Base-by-base conservation (phyloP, 306 rosid genomes). In the Cicer pinnatifidum region DNA sequence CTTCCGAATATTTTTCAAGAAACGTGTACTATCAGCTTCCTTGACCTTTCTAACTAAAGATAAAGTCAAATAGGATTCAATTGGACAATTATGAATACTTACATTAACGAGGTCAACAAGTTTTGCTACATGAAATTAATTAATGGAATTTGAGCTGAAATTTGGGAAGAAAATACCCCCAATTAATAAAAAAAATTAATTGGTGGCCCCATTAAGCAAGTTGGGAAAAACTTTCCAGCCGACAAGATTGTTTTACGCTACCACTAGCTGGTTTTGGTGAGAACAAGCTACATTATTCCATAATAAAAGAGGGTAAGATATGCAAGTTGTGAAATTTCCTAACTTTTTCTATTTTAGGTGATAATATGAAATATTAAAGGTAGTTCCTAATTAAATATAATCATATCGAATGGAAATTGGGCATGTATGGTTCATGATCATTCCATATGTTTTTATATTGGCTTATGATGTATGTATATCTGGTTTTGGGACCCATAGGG, bases 221-320 rank as follows among this genome's bases (percentile, higher is more conserved):
- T 71, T 83, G 81, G 44, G 38, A 3, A 1, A 68, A 20, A 0
- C 82, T 76, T 85, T 85, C 79, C 84, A 75, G 82, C 83, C 39
- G 72, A 79, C 45, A 37, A 75, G 58, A 67, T 81, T 72, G 51
- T 23, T 73, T 68, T 67, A 59, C 3, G 67, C 4, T 67, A 58
- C 75, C 71, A 75, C 78, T 71, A 1, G 73, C 66, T 44, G 46
- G 66, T 59, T 51, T 59, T 54, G 11, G 3, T 43, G 66, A 63
- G 82, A 85, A 39, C 60, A 77, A 52, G 56, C 82, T 40, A 76
- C 76, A 76, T 37, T 54, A 39, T 85, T 81, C 86, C 79, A 82
- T 75, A 57, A 82, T 75, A 57, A 67, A 78, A 83, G 39, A 39
- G 52, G 66, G 40, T 8, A 11, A 39, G 60, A 37, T 3, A 44